Evolutionary conservation across 1,284 basidiomycete genomes (phyloP), one percentile per base, ranked within the genome.

Genomic region (Boletellus sp.): DNA sequence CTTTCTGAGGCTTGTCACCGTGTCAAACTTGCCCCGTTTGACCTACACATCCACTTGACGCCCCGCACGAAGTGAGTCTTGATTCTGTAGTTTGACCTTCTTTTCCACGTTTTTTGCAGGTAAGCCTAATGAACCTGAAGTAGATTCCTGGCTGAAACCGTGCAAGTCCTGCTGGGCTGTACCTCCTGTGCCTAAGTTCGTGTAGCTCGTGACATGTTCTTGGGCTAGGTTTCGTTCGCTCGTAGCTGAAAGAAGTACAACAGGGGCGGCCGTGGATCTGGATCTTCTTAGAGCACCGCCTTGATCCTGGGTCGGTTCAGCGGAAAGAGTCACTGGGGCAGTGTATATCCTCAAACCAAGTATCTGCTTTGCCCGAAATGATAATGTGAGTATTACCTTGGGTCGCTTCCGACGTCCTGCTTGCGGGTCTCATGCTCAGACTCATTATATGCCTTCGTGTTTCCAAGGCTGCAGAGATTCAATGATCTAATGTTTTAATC

Each of bases 311-410:
- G 11, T n/a, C 37, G 28, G 36, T 16, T 48, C 26, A 37, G 16
- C 37, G 15, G 10, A 32, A 57, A 47, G 57, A 49, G 47, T 39
- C 5, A 32, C 26, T 26, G 26, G 44, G 54, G 60, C 58, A 38
- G 44, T 62, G 60, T 58, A 26, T 41, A 36, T 44, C 47, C 35
- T 50, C 48, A 18, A 47, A 39, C 19, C 18, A 26, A 26, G 36
- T 44, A 21, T 39, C 26, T 43, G 35, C 49, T 22, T 30, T 47
- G 44, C 36, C 44, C 13, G 33, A 53, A 36, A 44, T 8, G 39
- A 42, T 19, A 10, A 42, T 8, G 30, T 13, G 30, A n/a, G 22
- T 12, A 38, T 51, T 33, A 40, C 30, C 13, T 12, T 12, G 30
- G 30, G 35, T 50, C 48, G 38, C 46, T 21, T 33, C 30, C n/a